These are phyloP conservation scores for Colletotrichum liriopes DNA, from an alignment of 2,329 filamentous ascomycete species.

Conservation along the genomic window DNA sequence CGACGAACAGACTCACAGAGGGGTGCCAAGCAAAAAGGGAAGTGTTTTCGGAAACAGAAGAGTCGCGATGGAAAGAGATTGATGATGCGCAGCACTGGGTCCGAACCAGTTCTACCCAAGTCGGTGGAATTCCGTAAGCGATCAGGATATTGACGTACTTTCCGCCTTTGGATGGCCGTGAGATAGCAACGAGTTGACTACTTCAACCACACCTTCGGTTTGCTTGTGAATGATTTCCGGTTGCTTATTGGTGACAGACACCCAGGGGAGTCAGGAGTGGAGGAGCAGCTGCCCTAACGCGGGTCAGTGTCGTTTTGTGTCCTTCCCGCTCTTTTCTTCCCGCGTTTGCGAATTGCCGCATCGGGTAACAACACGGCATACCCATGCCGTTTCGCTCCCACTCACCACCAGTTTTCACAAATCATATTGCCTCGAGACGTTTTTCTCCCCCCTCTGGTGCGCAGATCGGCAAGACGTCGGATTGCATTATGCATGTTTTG, in stretches of 20 bases:
- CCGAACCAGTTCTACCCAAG: conserved; percentile 35
- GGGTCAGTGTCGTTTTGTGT: not conserved
- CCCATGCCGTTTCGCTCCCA: too few species aligned
- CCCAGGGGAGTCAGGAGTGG: not conserved
- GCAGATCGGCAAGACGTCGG: not conserved
- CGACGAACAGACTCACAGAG: not conserved
- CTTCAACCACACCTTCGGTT: conserved; percentile 31
- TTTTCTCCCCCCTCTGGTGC: not conserved
- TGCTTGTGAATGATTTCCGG: not conserved
- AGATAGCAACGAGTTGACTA: conserved; percentile 43
- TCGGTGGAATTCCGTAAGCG: conserved; percentile 3
- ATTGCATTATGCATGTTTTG: not conserved
- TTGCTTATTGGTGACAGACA: not conserved
- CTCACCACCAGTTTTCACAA: not conserved
- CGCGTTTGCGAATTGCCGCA: not conserved
- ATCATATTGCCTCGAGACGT: not conserved
- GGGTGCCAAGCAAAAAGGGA: too few species aligned
- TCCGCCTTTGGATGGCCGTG: conserved; percentile 26
- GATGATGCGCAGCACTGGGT: conserved; percentile 38
- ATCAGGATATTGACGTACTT: conserved; percentile 30
- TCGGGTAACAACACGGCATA: not conserved
- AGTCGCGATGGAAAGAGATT: not conserved
- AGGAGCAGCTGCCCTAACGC: not conserved
- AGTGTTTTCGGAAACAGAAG: not conserved
- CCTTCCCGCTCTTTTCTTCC: not conserved